Conservation (phyloP, 495 filamentous ascomycete species). For the Hyaloscypha variabilis region DNA sequence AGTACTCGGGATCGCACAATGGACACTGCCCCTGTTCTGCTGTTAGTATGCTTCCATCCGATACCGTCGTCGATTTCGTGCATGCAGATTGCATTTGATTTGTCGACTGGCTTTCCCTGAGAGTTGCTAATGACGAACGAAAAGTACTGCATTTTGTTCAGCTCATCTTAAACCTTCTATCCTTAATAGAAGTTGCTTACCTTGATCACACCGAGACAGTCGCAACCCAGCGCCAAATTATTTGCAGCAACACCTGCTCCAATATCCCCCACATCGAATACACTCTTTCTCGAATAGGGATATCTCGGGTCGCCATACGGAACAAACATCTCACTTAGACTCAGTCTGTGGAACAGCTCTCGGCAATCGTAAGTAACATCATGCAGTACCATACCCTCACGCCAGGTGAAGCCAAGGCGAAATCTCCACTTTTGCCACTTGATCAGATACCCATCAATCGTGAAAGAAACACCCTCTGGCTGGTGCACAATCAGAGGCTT, state of each 20-base stretch:
- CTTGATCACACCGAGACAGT: conserved; percentile 74
- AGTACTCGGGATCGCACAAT: conserved; percentile 71
- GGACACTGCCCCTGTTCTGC: conserved; percentile 67
- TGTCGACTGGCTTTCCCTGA: conserved; percentile 58
- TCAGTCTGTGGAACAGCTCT: conserved; percentile 76
- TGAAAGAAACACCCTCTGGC: conserved; percentile 54
- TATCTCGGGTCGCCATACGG: conserved; percentile 75
- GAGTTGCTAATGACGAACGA: conserved; percentile 64
- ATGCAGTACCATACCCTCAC: conserved; percentile 74
- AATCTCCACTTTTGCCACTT: conserved; percentile 75
- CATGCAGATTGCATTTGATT: conserved; percentile 78
- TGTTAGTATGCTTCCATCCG: conserved; percentile 84
- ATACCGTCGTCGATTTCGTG: conserved; percentile 80
- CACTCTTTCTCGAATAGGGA: conserved; percentile 73
- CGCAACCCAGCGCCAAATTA: conserved; percentile 67
- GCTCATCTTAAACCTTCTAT: background rate
- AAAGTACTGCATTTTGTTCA: conserved; percentile 52
- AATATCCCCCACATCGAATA: conserved; percentile 79
- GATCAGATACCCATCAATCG: conserved; percentile 48
- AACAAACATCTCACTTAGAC: conserved; percentile 77
- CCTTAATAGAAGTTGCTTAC: conserved; percentile 42
- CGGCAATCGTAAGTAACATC: conserved; percentile 64
- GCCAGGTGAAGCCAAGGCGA: conserved; percentile 71
- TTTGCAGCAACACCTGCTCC: conserved; percentile 79
- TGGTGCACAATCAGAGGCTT: conserved; percentile 53